Evolutionary conservation across 257 asterid genomes (phyloP), one percentile per base, ranked within the genome.

Genomic region (Lavandula angustifolia): DNA sequence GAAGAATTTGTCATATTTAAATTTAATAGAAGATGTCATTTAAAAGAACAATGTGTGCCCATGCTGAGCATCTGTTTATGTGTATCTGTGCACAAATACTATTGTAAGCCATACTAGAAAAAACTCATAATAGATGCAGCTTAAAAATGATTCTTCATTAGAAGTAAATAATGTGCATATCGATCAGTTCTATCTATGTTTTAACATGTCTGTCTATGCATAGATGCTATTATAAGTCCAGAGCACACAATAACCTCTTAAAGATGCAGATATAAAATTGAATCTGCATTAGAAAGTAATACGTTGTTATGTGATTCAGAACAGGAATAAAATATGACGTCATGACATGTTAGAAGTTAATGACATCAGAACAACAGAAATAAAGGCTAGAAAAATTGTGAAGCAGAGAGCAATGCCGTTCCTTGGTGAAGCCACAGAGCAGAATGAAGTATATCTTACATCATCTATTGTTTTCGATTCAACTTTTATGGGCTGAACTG

Each of bases 401-500:
- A 44, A 62, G 66, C 62, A 66, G 27, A 64, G 8, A 32, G 60
- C 55, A 41, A 56, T 18, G 40, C 42, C 32, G 54, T 61, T 5
- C 52, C 27, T 43, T 62, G 18, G 18, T 59, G 22, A 59, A 69
- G 55, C 40, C 41, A 53, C 18, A 61, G 9, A 54, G 18, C n/a
- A 50, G 46, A 74, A 9, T 50, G 52, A 69, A 6, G 54, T 31
- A 62, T 18, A 22, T 40, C 87, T 76, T 87, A 89, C 99, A 66
- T 78, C 87, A 70, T 85, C 84, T 40, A 92, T 80, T 68, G 80
- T 82, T 75, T 69, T 75, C 22, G 68, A 54, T 70, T 85, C 88
- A 44, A 92, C 92, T 73, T 80, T 75, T 62, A 89, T 44, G 67
- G 99, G 97, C 75, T 89, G 99, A 71, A 84, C 79, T 74, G 91